A percentile compares a stretch with the other conserved stretches of the same genome.
Evolutionary conservation across 108 stramenopile species (phyloP).

Genomic region (Cylindrotheca fusiformis): DNA sequence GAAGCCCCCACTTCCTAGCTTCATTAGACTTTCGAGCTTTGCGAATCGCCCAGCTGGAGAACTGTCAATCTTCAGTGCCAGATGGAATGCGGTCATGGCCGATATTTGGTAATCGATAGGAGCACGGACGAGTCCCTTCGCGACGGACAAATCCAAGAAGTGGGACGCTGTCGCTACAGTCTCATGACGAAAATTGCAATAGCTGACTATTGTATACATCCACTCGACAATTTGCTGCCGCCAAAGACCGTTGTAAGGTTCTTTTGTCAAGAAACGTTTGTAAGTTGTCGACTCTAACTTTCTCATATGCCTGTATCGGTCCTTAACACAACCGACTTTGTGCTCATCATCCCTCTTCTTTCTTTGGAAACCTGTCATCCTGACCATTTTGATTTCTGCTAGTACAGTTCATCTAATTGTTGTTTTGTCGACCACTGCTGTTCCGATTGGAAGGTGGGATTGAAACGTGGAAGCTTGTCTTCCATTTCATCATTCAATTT

Average conservation of each 20-base stretch:
- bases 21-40: conserved; percentile 19
- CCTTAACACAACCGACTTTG: no score
- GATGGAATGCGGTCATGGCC: conserved; percentile 22
- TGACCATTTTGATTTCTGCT: no score
- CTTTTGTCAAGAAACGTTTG: conserved; percentile 4
- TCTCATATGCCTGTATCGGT: conserved; percentile 9
- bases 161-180: conserved; percentile 13
- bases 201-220: conserved; percentile 28
- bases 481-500: no score
- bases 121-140: conserved; percentile 1
- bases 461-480: no score
- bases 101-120: conserved; percentile 19
- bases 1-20: conserved; percentile 19
- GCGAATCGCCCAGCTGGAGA: conserved; percentile 13
- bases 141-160: conserved; percentile 21
- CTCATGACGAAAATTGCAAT: conserved; percentile 26
- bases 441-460: no score
- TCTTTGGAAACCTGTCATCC: no score
- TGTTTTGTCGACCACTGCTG: no score
- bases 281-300: conserved; percentile 12
- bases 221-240: conserved; percentile 27
- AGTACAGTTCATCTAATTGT: no score
- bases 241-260: conserved; percentile 24
- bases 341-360: no score
- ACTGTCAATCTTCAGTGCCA: conserved; percentile 27